A percentile compares a stretch with the other conserved stretches of the same genome.
phyloP scores from a whole-genome alignment of 495 filamentous ascomycete species.

The Bryoglossum gracile region DNA sequence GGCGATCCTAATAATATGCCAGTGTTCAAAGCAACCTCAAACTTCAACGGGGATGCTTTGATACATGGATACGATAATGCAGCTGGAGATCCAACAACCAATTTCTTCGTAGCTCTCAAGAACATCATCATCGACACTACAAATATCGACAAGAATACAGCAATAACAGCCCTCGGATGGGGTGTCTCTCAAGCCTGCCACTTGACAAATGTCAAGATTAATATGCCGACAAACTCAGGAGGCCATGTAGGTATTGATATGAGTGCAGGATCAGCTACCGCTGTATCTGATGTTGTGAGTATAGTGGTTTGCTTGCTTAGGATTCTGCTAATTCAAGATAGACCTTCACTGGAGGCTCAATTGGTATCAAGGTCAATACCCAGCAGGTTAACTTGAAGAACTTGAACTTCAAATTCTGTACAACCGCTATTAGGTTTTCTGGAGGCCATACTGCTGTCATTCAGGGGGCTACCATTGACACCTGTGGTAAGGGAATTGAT shows the following conservation, averaged over 20 bases:
- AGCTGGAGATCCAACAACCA: constrained; percentile 44
- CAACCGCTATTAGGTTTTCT: not conserved
- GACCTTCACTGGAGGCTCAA: not conserved
- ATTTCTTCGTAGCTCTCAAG: constrained; percentile 53
- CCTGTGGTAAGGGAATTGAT: not conserved
- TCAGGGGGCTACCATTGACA: not conserved
- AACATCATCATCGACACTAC: constrained; percentile 59
- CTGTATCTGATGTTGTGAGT: constrained; percentile 43
- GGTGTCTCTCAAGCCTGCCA: constrained; percentile 56
- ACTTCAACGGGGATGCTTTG: constrained; percentile 18
- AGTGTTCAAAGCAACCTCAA: constrained; percentile 43
- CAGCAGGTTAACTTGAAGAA: not conserved
- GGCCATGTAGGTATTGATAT: constrained; percentile 35
- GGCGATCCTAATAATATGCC: constrained; percentile 52
- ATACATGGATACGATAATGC: constrained; percentile 38
- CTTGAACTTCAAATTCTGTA: not conserved
- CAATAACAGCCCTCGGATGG: constrained; percentile 45
- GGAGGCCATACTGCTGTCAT: not conserved
- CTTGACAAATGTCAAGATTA: constrained; percentile 56
- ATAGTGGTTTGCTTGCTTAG: constrained; percentile 21
- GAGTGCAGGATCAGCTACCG: constrained; percentile 37
- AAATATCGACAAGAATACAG: constrained; percentile 26
- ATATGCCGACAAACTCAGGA: constrained; percentile 40
- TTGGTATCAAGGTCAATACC: not conserved
- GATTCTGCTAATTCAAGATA: not conserved